These are phyloP conservation scores for Bonia amplexicaulis DNA, from an alignment of 176 grass and related monocot species.

Conservation along the genomic window DNA sequence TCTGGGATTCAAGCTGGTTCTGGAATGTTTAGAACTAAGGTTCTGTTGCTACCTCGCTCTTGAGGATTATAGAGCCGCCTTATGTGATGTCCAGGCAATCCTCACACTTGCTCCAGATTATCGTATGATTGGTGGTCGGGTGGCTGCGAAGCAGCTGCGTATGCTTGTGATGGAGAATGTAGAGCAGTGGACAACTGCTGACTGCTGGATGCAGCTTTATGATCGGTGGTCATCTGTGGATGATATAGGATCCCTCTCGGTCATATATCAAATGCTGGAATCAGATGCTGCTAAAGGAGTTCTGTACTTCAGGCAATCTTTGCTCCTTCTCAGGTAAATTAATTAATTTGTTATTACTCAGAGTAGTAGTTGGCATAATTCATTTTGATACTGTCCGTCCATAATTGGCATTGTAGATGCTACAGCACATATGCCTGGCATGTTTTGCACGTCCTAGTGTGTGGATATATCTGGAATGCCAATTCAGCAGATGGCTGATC, in stretches of 20 bases:
- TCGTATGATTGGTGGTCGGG: slow-evolving; percentile 88
- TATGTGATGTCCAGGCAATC: slow-evolving; percentile 90
- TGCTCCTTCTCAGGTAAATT: slow-evolving; percentile 93
- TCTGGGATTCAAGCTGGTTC: slow-evolving; percentile 74
- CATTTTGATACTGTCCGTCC: not conserved
- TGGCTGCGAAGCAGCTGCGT: slow-evolving; percentile 68
- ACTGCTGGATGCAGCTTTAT: slow-evolving; percentile 98
- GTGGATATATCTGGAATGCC: slow-evolving; percentile 26
- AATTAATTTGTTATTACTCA: slow-evolving; percentile 22
- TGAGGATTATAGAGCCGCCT: slow-evolving; percentile 81
- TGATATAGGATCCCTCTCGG: slow-evolving; percentile 95
- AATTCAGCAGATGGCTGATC: slow-evolving; percentile 4
- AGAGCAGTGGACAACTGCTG: slow-evolving; percentile 85
- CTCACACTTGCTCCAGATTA: slow-evolving; percentile 83
- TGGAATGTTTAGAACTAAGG: slow-evolving; percentile 90
- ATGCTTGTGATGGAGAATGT: slow-evolving; percentile 91
- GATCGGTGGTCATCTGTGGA: slow-evolving; percentile 97
- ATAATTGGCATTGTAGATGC: slow-evolving; percentile 24
- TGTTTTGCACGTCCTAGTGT: slow-evolving; percentile 13
- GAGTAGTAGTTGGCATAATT: slow-evolving; percentile 29
- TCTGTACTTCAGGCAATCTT: slow-evolving; percentile 96
- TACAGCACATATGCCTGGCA: slow-evolving; percentile 27
- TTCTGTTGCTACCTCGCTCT: slow-evolving; percentile 89
- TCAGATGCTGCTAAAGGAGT: slow-evolving; percentile 89
- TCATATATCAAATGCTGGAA: slow-evolving; percentile 99